phyloP scores from a whole-genome alignment of 805 yeast genomes.

The Starmerella bacillaris region DNA sequence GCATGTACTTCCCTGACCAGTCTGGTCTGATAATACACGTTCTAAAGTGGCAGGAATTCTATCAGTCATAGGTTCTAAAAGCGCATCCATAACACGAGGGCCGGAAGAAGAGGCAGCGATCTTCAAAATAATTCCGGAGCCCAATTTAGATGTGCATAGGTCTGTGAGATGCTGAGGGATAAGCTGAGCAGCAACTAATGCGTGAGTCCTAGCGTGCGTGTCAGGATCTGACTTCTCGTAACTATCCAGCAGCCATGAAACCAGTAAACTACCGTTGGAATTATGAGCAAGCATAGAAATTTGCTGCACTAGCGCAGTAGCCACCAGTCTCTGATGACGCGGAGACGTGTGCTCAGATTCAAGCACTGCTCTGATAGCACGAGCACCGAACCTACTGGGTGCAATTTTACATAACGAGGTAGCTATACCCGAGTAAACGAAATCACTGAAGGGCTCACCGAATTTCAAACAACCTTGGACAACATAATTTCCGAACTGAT shows the following conservation, averaged over 20 bases:
- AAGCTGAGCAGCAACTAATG: conserved; percentile 43
- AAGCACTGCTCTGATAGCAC: conserved; percentile 83
- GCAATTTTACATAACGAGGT: conserved; percentile 65
- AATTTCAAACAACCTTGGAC: conserved; percentile 85
- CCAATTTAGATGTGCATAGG: conserved; percentile 65
- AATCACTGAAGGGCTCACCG: conserved; percentile 75
- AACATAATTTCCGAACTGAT: conserved; percentile 93
- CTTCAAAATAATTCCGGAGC: conserved; percentile 65
- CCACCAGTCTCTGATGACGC: conserved; percentile 54
- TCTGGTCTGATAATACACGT: conserved; percentile 44
- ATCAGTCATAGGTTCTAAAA: conserved; percentile 31
- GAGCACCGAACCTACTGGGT: conserved; percentile 81
- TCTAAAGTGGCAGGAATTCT: conserved; percentile 32
- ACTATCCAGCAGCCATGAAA: conserved; percentile 91
- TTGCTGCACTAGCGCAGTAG: conserved; percentile 60
- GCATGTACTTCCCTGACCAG: conserved; percentile 52
- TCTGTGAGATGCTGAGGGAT: conserved; percentile 38
- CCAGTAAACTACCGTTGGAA: conserved; percentile 69
- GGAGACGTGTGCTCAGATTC: conserved; percentile 54
- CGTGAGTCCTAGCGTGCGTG: conserved; percentile 24
- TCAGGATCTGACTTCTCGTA: conserved; percentile 28
- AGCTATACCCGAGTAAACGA: conserved; percentile 67
- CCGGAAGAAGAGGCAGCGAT: conserved; percentile 27
- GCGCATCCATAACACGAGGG: conserved; percentile 35
- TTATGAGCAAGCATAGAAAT: conserved; percentile 66